Conservation (phyloP, 495 filamentous ascomycete genomes). For the Lepidopterella palustris region DNA sequence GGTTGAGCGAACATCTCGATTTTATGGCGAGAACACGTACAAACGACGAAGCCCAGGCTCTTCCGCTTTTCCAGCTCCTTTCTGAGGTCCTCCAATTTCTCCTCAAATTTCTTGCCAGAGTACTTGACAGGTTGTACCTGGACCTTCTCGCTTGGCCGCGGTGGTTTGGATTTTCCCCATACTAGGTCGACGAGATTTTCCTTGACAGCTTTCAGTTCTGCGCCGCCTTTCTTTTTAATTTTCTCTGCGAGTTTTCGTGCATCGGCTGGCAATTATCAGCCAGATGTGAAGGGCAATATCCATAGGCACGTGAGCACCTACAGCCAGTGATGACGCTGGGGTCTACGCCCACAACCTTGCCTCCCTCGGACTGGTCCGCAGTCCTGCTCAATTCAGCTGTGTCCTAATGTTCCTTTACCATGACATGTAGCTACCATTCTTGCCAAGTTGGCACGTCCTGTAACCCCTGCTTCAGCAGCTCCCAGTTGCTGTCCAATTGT, state of each 20-base stretch:
- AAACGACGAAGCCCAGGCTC: conserved; percentile 78
- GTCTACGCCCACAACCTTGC: conserved; percentile 87
- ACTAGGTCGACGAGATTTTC: conserved; percentile 82
- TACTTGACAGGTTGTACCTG: conserved; percentile 64
- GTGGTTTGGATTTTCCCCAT: conserved; percentile 70
- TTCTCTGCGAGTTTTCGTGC: conserved; percentile 82
- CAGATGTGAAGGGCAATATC: not conserved
- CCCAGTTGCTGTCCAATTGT: conserved; percentile 90
- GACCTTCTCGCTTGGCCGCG: conserved; percentile 68
- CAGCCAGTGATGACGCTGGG: conserved; percentile 64
- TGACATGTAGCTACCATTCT: conserved; percentile 64
- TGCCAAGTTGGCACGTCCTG: conserved; percentile 96
- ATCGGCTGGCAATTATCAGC: conserved; percentile 44
- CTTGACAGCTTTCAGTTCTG: conserved; percentile 61
- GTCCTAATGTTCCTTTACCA: not conserved
- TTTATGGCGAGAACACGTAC: conserved; percentile 36
- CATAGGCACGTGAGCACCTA: conserved; percentile 50
- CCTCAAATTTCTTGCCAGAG: conserved; percentile 72
- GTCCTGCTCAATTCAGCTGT: conserved; percentile 44
- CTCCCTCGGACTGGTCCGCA: conserved; percentile 72
- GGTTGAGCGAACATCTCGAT: not conserved
- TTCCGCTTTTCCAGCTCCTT: conserved; percentile 93
- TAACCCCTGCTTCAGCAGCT: conserved; percentile 83
- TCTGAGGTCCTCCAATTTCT: conserved; percentile 80
- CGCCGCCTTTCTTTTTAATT: conserved; percentile 80